A percentile compares a stretch with the other conserved stretches of the same genome.
Evolutionary conservation across 106 monocot species (phyloP).

Genomic region (Dioscorea dumetorum): DNA sequence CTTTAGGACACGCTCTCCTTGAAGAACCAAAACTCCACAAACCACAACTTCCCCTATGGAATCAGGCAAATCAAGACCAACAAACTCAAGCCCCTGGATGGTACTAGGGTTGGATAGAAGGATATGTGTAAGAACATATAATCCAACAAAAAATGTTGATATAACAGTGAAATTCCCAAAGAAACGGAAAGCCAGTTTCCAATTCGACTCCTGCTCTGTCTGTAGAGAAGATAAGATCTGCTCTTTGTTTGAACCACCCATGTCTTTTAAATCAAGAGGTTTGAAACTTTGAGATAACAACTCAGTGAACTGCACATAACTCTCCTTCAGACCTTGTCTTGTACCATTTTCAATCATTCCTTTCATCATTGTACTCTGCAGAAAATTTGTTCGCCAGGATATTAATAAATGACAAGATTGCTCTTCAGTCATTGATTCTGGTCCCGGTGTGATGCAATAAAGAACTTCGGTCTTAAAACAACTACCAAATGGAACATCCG

Average conservation of each 20-base stretch:
- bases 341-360: constrained; percentile 91
- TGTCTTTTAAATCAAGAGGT: constrained; percentile 38
- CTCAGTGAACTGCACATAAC: constrained; percentile 38
- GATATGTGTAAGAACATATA: constrained; percentile 58
- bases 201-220: constrained; percentile 47
- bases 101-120: constrained; percentile 33
- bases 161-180: constrained; percentile 70
- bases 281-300: constrained; percentile 48
- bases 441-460: constrained; percentile 62
- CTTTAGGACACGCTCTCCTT: constrained; percentile 48
- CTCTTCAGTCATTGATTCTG: constrained; percentile 40
- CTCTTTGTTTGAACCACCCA: constrained; percentile 38
- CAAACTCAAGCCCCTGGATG: constrained; percentile 66
- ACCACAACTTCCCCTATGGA: constrained; percentile 71
- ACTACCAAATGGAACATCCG: constrained; percentile 82
- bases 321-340: constrained; percentile 63
- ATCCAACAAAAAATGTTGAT: constrained; percentile 20
- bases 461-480: constrained; percentile 71
- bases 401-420: constrained; percentile 46
- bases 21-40: constrained; percentile 63
- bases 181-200: constrained; percentile 39
- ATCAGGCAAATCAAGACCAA: constrained; percentile 81
- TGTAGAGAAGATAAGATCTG: constrained; percentile 59
- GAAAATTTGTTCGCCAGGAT: constrained; percentile 75
- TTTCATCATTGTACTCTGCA: constrained; percentile 92